A percentile compares a stretch with the other conserved stretches of the same genome.
Evolutionary conservation across 1,284 basidiomycete genomes (phyloP).

Genomic region (Fistulinella cinereoalba): DNA sequence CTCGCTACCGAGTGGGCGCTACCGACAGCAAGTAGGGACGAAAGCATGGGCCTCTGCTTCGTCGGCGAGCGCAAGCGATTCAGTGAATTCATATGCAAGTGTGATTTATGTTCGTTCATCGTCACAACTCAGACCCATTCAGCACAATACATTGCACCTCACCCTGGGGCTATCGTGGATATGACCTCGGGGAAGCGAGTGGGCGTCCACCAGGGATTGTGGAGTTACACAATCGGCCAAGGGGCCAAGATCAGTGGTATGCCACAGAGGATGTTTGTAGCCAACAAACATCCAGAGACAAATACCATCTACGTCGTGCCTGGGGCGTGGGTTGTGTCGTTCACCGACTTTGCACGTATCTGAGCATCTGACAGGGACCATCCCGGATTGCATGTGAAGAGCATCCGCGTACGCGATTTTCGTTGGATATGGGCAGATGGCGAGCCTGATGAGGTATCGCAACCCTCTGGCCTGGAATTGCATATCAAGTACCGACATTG

Average conservation of each 20-base stretch:
- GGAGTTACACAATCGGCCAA: conserved; percentile 90
- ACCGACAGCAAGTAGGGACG: conserved; percentile 75
- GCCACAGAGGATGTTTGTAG: conserved; percentile 69
- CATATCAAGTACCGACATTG: conserved; percentile 72
- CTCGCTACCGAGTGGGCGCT: conserved; percentile 69
- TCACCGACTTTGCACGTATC: not conserved
- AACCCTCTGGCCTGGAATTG: conserved; percentile 45
- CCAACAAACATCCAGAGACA: conserved; percentile 58
- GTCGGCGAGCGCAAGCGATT: conserved; percentile 82
- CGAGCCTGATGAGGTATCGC: conserved; percentile 47
- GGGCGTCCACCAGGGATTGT: conserved; percentile 74
- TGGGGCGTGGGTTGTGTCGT: conserved; percentile 52
- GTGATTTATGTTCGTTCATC: not conserved
- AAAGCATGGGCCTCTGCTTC: conserved; percentile 98
- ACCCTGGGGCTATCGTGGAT: conserved; percentile 67
- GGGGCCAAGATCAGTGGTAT: conserved; percentile 66
- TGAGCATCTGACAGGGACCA: conserved; percentile 48
- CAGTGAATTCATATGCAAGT: conserved; percentile 69
- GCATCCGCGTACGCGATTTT: conserved; percentile 52
- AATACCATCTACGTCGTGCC: conserved; percentile 78
- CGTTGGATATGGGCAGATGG: conserved; percentile 73
- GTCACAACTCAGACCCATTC: conserved; percentile 9
- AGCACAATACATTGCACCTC: conserved; percentile 79
- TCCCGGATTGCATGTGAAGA: conserved; percentile 55
- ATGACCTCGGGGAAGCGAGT: conserved; percentile 52